Conservation (phyloP, 148 eudicot genomes). For the Heliamphora exappendiculata region DNA sequence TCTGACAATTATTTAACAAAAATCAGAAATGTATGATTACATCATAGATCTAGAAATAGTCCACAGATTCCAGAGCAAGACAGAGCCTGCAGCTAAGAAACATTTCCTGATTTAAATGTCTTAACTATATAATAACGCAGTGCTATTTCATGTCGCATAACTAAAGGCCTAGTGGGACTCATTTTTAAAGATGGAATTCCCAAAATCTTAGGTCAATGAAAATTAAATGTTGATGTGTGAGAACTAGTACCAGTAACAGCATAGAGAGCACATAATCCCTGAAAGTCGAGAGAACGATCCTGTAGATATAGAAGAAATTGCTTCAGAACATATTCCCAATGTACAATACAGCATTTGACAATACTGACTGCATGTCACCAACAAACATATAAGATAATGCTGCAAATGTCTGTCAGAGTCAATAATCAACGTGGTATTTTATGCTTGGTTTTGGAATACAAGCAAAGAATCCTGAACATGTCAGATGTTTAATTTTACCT, state of each 20-base stretch:
- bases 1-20: background rate
- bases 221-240: slow-evolving; percentile 8
- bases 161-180: background rate
- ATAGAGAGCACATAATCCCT: slow-evolving; percentile 78
- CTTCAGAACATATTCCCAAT: slow-evolving; percentile 15
- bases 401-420: background rate
- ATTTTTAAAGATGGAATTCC: slow-evolving; percentile 1
- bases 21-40: background rate
- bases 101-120: background rate
- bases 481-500: background rate
- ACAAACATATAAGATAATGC: background rate
- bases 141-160: background rate
- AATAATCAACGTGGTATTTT: background rate
- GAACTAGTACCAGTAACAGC: slow-evolving; percentile 72
- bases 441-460: background rate
- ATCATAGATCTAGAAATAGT: background rate
- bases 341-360: background rate
- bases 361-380: background rate
- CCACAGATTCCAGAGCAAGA: background rate
- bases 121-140: background rate
- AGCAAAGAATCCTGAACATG: background rate
- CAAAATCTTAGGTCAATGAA: background rate
- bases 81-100: background rate
- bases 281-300: slow-evolving; percentile 93
- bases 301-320: slow-evolving; percentile 28